Conservation (phyloP, 2,329 filamentous ascomycete species). For the Cordyceps tenuipes region DNA sequence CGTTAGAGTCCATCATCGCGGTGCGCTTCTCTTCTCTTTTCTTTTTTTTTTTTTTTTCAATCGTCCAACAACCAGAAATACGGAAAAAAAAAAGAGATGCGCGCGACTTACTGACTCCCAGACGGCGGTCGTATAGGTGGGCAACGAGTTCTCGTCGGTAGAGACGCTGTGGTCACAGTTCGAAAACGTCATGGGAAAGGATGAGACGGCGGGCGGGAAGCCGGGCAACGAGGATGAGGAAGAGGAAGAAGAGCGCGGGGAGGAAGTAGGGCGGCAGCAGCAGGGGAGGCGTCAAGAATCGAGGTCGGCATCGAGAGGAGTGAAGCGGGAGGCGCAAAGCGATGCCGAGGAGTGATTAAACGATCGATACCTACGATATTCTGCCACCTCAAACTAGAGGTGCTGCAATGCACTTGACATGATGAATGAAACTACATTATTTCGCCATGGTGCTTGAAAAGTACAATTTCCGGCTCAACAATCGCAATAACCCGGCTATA, state of each 20-base stretch:
- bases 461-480: too few relatives aligned
- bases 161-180: constrained; percentile 97
- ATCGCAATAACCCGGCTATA: too few relatives aligned
- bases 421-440: too few relatives aligned
- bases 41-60: too few relatives aligned
- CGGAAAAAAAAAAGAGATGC: too few relatives aligned
- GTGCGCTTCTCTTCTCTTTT: constrained; percentile 34
- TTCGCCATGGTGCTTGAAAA: too few relatives aligned
- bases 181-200: constrained; percentile 86
- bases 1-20: constrained; percentile 81
- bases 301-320: neutral
- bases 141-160: constrained; percentile 94
- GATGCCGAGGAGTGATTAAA: neutral
- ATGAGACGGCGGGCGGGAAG: constrained; percentile 28
- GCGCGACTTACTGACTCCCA: neutral
- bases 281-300: constrained; percentile 5
- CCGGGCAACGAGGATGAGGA: constrained; percentile 20
- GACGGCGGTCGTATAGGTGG: constrained; percentile 50
- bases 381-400: too few relatives aligned
- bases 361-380: neutral
- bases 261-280: constrained; percentile 9
- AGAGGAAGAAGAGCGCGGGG: constrained; percentile 15
- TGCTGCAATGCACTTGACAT: too few relatives aligned
- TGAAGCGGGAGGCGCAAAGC: constrained; percentile 9
- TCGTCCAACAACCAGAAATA: neutral